These are phyloP conservation scores for Claviceps digitariae DNA, from an alignment of 2,329 filamentous ascomycete genomes.

Conservation along the genomic window DNA sequence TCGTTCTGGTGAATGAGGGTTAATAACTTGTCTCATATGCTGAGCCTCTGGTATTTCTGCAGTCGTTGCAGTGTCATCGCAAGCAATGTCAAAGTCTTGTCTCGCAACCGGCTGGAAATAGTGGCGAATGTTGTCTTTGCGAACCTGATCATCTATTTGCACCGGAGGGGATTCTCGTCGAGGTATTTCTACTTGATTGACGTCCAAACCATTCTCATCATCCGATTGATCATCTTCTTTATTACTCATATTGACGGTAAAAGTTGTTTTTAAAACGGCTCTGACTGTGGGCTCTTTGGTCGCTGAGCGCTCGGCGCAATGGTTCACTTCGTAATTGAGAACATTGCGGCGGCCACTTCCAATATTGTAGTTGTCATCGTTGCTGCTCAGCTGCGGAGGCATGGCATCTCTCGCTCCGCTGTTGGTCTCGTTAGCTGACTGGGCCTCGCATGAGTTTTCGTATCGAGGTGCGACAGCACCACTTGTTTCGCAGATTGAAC, in stretches of 20 bases:
- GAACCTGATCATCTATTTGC: neutral
- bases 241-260: constrained; percentile 19
- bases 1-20: neutral
- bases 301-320: neutral
- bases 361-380: neutral
- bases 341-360: neutral
- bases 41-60: neutral
- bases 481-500: neutral
- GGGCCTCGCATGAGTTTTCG: neutral
- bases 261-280: constrained; percentile 15
- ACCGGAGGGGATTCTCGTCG: constrained; percentile 3
- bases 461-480: neutral
- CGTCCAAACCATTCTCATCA: constrained; percentile 9
- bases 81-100: constrained; percentile 20
- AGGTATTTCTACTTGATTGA: constrained; percentile 15
- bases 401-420: neutral
- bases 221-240: constrained; percentile 20
- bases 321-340: neutral
- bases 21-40: neutral
- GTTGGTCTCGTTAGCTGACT: neutral
- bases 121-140: constrained; percentile 15
- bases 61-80: constrained; percentile 20
- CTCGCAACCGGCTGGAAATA: constrained; percentile 16
- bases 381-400: neutral
- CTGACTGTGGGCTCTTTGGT: neutral